Percentiles rank a stretch among this genome's conserved stretches.
phyloP scores from a whole-genome alignment of 805 yeast genomes.

The Barnettozyma sucrosica region DNA sequence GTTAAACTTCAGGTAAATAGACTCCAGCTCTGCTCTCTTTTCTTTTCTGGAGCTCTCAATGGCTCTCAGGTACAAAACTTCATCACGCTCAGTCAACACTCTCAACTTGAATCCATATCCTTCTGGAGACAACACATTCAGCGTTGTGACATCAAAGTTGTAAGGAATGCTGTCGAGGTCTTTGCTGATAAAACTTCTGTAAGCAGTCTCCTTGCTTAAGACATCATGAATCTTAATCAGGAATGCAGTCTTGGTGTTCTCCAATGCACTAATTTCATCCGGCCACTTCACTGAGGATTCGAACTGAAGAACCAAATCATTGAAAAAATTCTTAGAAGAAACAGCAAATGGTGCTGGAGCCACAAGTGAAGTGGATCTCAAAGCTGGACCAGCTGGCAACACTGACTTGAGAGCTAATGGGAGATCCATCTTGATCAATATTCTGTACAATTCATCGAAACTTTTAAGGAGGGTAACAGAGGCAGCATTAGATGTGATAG shows the following conservation, averaged over 20 bases:
- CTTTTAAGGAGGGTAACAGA: slow-evolving; percentile 42
- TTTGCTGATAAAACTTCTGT: slow-evolving; percentile 53
- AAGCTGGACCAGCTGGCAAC: slow-evolving; percentile 65
- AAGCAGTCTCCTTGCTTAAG: slow-evolving; percentile 41
- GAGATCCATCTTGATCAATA: slow-evolving; percentile 41
- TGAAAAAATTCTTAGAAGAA: slow-evolving; percentile 71
- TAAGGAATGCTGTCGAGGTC: slow-evolving; percentile 63
- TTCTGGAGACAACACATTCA: slow-evolving; percentile 74
- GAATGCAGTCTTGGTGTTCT: slow-evolving; percentile 87
- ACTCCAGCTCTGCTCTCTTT: slow-evolving; percentile 51
- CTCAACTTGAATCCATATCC: slow-evolving; percentile 83
- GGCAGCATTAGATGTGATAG: slow-evolving; percentile 37
- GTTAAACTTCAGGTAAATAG: slow-evolving; percentile 57
- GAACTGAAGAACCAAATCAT: slow-evolving; percentile 77
- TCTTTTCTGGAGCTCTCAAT: slow-evolving; percentile 60
- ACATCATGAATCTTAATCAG: slow-evolving; percentile 60
- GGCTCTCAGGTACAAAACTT: slow-evolving; percentile 63
- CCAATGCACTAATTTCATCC: slow-evolving; percentile 77
- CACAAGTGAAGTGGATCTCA: slow-evolving; percentile 69
- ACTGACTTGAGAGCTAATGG: slow-evolving; percentile 73
- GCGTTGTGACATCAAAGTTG: slow-evolving; percentile 48
- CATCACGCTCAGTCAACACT: slow-evolving; percentile 81
- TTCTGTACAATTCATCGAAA: slow-evolving; percentile 53
- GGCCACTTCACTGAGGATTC: slow-evolving; percentile 96
- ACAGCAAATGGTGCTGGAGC: slow-evolving; percentile 81